Evolutionary conservation across 805 yeast genomes (phyloP), one percentile per base, ranked within the genome.

Genomic region (Lipomyces kockii): DNA sequence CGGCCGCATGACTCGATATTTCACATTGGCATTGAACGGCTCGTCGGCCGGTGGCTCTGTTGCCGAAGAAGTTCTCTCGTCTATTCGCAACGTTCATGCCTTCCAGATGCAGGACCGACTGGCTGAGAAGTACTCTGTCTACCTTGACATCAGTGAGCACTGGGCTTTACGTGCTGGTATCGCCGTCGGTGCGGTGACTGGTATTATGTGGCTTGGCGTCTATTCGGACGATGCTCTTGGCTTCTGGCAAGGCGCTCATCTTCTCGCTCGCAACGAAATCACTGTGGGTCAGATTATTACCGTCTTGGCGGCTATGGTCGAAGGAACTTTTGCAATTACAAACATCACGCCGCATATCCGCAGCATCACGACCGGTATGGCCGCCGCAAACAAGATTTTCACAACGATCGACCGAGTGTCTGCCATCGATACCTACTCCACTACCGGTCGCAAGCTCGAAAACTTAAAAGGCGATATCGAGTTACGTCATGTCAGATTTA

Each of bases 341-440:
- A 75, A 77, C 58, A 74, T 81, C 27, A 81, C 83, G n/a, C 82
- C 83, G 0, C 77, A 80, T 59, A 69, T 81, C 63, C 76, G 80
- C 55, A 74, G 77, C 27, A 69, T 82, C 29, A 77, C 78, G 22
- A 75, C 74, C 32, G 84, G 82, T 52, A 64, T 81, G 22, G 80
- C 82, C 6, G 80, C 83, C 7, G 80, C 78, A 37, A 71, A 75
- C 66, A 77, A 79, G 61, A 75, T 81, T 35, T 80, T 79, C 60
- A 81, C 80, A 49, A 78, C 83, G 11, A 81, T 81, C 61, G 80
- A 81, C 67, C 79, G 84, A 17, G 76, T 69, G 6, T 82, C 84
- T 0, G 71, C 71, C n/a, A 78, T 81, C 52, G 84, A 80, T 69
- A 71, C 74, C n/a, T 60, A 56, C 32, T 70, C 74, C 20, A 71